Percentiles rank a stretch among this genome's conserved stretches.
Evolutionary conservation across 2,329 filamentous ascomycete genomes (phyloP).

Genomic region (Lachnellula cervina): DNA sequence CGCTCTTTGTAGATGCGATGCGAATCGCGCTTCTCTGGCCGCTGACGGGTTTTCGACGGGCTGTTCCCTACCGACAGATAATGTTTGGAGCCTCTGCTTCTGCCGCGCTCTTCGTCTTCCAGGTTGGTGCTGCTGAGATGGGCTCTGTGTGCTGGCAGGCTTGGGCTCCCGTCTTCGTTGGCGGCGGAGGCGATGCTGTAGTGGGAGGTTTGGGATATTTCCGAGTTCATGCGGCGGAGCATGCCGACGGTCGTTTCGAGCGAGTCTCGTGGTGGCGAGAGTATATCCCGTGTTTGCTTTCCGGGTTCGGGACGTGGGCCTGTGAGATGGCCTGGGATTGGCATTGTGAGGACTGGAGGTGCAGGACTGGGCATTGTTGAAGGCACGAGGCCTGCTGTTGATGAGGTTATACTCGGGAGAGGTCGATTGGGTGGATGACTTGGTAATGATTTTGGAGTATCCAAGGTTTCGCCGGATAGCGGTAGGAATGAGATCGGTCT

Average conservation of each 20-base stretch:
- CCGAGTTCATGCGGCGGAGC: slow-evolving; percentile 21
- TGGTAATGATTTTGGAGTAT: not conserved
- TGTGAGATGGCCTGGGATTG: slow-evolving; percentile 15
- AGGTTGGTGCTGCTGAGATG: no score
- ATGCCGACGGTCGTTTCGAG: slow-evolving; percentile 11
- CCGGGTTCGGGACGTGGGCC: slow-evolving; percentile 14
- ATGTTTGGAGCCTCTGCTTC: slow-evolving; percentile 7
- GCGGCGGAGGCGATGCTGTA: slow-evolving; percentile 6
- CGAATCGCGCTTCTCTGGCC: not conserved
- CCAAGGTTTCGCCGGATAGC: not conserved
- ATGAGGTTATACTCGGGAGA: slow-evolving; percentile 10
- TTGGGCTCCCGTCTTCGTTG: not conserved
- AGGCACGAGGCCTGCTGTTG: slow-evolving; percentile 2
- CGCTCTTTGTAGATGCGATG: slow-evolving; percentile 9
- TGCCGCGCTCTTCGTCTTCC: not conserved
- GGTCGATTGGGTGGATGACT: not conserved
- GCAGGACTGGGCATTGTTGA: slow-evolving; percentile 6
- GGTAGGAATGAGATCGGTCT: slow-evolving; percentile 9
- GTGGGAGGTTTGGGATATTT: slow-evolving; percentile 7
- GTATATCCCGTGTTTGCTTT: not conserved
- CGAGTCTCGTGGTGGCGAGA: slow-evolving; percentile 8
- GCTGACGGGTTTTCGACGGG: not conserved
- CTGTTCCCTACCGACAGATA: slow-evolving; percentile 10
- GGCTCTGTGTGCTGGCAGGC: no score
- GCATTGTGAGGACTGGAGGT: slow-evolving; percentile 19